Percentiles rank a stretch among this genome's conserved stretches.
Evolutionary conservation across 306 rosid species (phyloP).

Genomic region (Corylus heterophylla): DNA sequence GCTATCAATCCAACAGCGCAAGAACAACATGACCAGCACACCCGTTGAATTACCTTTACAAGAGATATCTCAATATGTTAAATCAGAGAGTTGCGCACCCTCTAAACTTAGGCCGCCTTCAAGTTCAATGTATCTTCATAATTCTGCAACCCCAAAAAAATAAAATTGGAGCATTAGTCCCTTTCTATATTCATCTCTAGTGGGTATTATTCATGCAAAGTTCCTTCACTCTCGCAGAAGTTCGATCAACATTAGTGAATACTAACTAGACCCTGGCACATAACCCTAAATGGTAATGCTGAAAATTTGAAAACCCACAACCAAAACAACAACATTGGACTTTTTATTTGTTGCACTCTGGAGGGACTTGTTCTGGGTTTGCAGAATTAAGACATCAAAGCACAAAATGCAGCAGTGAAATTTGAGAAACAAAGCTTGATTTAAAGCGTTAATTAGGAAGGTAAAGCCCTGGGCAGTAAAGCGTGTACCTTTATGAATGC

Average conservation of each 20-base stretch:
- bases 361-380: neutral
- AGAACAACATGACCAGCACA: neutral
- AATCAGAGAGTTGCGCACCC: neutral
- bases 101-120: conserved; percentile 4
- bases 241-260: neutral
- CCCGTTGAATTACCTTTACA: neutral
- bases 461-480: neutral
- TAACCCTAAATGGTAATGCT: neutral
- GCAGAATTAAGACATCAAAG: neutral
- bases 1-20: neutral
- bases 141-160: neutral
- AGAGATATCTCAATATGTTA: neutral
- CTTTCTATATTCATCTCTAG: conserved; percentile 1
- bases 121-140: neutral
- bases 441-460: neutral
- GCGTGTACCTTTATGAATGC: conserved; percentile 3
- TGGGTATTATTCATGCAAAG: neutral
- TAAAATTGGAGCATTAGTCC: neutral
- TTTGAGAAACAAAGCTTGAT: neutral
- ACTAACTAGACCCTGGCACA: neutral
- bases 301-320: neutral
- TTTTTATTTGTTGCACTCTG: neutral
- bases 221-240: neutral
- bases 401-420: neutral
- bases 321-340: neutral